phyloP scores from a whole-genome alignment of 75 land plant species.

The Ceratopteris richardii region DNA sequence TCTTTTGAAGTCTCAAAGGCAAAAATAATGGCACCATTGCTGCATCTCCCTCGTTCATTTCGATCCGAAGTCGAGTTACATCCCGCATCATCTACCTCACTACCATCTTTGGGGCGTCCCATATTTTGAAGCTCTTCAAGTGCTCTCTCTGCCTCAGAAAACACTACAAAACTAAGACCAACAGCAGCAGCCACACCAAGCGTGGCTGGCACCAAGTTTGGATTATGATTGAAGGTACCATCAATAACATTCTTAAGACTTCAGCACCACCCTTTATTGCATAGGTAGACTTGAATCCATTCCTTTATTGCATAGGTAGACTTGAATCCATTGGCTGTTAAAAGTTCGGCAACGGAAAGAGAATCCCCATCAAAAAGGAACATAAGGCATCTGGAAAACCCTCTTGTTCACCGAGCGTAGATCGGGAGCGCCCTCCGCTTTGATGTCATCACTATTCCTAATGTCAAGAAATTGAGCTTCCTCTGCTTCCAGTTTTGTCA shows the following conservation, averaged over 20 bases:
- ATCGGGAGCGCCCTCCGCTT: slow-evolving; percentile 69
- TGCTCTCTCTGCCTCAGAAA: slow-evolving; percentile 94
- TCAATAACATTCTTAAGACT: slow-evolving; percentile 47
- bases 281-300: slow-evolving; percentile 83
- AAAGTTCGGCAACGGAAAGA: slow-evolving; percentile 67
- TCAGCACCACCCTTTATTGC: slow-evolving; percentile 94
- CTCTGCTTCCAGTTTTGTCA: slow-evolving; percentile 40
- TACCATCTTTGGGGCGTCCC: too few relatives aligned
- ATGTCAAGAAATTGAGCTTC: slow-evolving; percentile 75
- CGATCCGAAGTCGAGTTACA: too few relatives aligned
- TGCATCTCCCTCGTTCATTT: too few relatives aligned
- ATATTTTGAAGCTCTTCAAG: too few relatives aligned
- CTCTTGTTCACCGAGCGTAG: slow-evolving; percentile 58
- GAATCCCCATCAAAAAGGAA: slow-evolving; percentile 76
- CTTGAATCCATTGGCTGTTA: slow-evolving; percentile 76
- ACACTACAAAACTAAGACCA: slow-evolving; percentile 69
- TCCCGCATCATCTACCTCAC: too few relatives aligned
- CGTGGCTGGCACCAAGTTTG: slow-evolving; percentile 38
- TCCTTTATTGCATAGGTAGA: slow-evolving; percentile 80
- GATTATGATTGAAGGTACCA: slow-evolving; percentile 34
- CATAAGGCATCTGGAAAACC: slow-evolving; percentile 47
- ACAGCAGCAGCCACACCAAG: slow-evolving; percentile 77
- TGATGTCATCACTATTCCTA: slow-evolving; percentile 43
- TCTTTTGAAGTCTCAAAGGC: too few relatives aligned
- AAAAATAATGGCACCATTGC: too few relatives aligned